phyloP scores from a whole-genome alignment of 2,329 filamentous ascomycete genomes.

The Phialemoniopsis sp. region DNA sequence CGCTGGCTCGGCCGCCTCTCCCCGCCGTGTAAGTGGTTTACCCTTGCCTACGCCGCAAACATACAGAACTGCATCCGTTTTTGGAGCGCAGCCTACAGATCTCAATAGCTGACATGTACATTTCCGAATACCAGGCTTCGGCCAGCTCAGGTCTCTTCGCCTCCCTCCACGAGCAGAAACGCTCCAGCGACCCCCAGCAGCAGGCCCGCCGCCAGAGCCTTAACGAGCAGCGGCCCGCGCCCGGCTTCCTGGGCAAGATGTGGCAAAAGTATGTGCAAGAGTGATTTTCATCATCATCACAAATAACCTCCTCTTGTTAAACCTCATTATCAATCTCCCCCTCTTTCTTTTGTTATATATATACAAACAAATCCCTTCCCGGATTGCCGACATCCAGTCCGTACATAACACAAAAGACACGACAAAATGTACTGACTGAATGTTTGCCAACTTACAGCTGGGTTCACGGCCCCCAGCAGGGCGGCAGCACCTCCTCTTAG shows the following conservation, averaged over 20 bases:
- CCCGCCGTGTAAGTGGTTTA: conserved; percentile 12
- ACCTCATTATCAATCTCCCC: too few relatives aligned
- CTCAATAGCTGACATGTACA: neutral
- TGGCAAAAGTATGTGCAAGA: conserved; percentile 48
- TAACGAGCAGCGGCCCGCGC: conserved; percentile 44
- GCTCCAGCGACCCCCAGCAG: conserved; percentile 32
- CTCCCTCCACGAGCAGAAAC: conserved; percentile 46
- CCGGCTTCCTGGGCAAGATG: conserved; percentile 48
- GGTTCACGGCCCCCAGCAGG: too few relatives aligned
- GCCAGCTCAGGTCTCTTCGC: conserved; percentile 47
- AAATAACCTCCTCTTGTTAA: too few relatives aligned
- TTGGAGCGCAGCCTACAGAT: neutral
- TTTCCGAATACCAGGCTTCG: conserved; percentile 1
- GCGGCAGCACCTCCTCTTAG: too few relatives aligned
- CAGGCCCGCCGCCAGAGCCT: conserved; percentile 50
- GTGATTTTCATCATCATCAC: too few relatives aligned
- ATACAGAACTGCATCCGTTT: neutral
- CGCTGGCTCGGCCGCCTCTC: conserved; percentile 6
- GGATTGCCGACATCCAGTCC: too few relatives aligned
- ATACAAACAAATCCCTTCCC: too few relatives aligned
- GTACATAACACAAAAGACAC: too few relatives aligned
- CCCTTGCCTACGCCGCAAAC: neutral
- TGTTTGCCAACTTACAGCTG: too few relatives aligned
- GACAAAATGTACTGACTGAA: too few relatives aligned
- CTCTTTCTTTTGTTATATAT: too few relatives aligned